Conservation (phyloP, 2,329 filamentous ascomycete species). For the Xylariaceae sp. region DNA sequence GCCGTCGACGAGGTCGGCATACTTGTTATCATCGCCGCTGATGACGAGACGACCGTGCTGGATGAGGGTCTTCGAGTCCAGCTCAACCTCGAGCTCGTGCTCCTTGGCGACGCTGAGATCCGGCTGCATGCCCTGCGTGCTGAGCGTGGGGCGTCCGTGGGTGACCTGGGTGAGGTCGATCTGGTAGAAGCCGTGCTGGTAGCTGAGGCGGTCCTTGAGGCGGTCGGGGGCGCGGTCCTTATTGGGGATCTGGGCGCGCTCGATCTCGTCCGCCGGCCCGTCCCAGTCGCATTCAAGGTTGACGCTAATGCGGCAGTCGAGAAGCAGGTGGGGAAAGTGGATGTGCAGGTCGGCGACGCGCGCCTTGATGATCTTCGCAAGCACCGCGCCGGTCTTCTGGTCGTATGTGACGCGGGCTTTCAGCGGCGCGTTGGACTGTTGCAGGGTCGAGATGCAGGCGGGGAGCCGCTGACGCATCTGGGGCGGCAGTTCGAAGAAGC, state of each 20-base stretch:
- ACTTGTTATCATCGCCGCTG: slow-evolving; percentile 58
- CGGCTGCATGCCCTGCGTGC: slow-evolving; percentile 40
- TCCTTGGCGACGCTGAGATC: slow-evolving; percentile 59
- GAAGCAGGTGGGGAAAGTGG: slow-evolving; percentile 72
- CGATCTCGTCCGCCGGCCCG: slow-evolving; percentile 63
- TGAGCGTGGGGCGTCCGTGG: slow-evolving; percentile 51
- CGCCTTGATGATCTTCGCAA: slow-evolving; percentile 88
- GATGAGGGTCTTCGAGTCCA: slow-evolving; percentile 64
- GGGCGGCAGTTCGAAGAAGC: slow-evolving; percentile 75
- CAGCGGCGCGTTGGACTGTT: slow-evolving; percentile 58
- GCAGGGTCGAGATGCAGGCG: slow-evolving; percentile 62
- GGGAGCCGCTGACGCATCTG: slow-evolving; percentile 64
- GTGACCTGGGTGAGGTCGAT: slow-evolving; percentile 93
- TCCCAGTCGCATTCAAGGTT: slow-evolving; percentile 92
- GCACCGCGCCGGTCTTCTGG: slow-evolving; percentile 67
- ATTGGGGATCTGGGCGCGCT: slow-evolving; percentile 41
- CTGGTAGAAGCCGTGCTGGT: slow-evolving; percentile 84
- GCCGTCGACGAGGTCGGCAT: slow-evolving; percentile 69
- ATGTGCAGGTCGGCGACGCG: slow-evolving; percentile 89
- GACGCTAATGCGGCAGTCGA: slow-evolving; percentile 92
- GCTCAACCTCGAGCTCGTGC: slow-evolving; percentile 81
- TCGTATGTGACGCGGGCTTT: slow-evolving; percentile 78
- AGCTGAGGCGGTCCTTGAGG: slow-evolving; percentile 89
- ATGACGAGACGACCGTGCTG: slow-evolving; percentile 65
- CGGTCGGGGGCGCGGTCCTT: slow-evolving; percentile 59